These are phyloP conservation scores for Thalassiosira livingstoniorum DNA, from an alignment of 352 stramenopile genomes.

Conservation along the genomic window DNA sequence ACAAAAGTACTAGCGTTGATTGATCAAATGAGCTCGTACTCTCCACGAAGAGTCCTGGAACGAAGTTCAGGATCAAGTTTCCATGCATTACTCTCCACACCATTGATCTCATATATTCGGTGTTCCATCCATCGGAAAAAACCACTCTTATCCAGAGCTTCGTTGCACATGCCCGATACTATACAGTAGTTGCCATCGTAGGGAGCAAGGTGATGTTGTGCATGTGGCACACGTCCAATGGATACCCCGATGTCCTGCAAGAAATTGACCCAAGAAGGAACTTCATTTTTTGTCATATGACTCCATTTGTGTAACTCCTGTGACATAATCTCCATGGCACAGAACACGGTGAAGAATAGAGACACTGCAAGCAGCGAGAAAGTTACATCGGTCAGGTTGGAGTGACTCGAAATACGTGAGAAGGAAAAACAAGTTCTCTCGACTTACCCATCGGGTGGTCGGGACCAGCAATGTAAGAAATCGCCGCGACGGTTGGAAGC, in stretches of 20 bases:
- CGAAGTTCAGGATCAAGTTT: slow-evolving; percentile 79
- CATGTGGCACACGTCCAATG: slow-evolving; percentile 77
- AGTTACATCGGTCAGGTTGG: neutral
- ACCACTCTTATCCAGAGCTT: slow-evolving; percentile 75
- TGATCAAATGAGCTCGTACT: slow-evolving; percentile 54
- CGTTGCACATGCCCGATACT: slow-evolving; percentile 79
- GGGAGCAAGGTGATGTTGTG: slow-evolving; percentile 79
- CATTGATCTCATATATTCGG: slow-evolving; percentile 78
- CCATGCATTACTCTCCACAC: slow-evolving; percentile 84
- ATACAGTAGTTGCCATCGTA: slow-evolving; percentile 87
- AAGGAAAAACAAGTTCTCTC: neutral
- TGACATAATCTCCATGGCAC: slow-evolving; percentile 79
- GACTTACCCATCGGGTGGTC: slow-evolving; percentile 55
- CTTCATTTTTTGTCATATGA: slow-evolving; percentile 76
- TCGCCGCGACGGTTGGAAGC: slow-evolving; percentile 67
- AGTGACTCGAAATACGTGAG: slow-evolving; percentile 3
- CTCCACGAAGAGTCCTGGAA: slow-evolving; percentile 70
- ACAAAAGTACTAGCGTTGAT: neutral
- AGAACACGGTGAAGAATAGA: slow-evolving; percentile 81
- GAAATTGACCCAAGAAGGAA: slow-evolving; percentile 63
- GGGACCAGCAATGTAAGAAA: slow-evolving; percentile 58
- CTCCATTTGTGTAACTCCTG: slow-evolving; percentile 87
- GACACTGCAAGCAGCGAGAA: slow-evolving; percentile 46
- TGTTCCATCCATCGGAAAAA: slow-evolving; percentile 84
- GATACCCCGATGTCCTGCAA: slow-evolving; percentile 73